Conservation (phyloP, 371 early-diverging fungal genomes). For the Zychaea mexicana region DNA sequence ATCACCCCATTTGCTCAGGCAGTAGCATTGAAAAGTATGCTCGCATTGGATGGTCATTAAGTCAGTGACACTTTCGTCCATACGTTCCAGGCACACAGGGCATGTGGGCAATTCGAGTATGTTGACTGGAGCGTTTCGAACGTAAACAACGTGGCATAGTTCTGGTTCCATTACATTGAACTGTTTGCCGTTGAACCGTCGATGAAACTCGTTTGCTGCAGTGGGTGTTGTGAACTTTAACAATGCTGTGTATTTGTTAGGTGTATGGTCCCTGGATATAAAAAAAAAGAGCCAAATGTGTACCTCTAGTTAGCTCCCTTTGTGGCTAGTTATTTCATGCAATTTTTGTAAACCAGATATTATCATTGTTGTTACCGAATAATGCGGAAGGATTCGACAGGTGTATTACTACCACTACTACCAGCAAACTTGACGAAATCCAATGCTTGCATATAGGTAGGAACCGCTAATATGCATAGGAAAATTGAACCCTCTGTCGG, state of each 20-base stretch:
- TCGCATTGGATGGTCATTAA: slow-evolving; percentile 89
- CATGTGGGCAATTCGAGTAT: slow-evolving; percentile 89
- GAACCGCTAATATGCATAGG: slow-evolving; percentile 83
- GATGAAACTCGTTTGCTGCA: slow-evolving; percentile 69
- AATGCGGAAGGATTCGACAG: slow-evolving; percentile 69
- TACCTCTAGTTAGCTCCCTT: too few relatives aligned
- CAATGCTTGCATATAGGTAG: slow-evolving; percentile 81
- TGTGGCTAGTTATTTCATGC: too few relatives aligned
- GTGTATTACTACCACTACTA: too few relatives aligned
- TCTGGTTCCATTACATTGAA: slow-evolving; percentile 87
- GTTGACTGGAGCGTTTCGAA: slow-evolving; percentile 41
- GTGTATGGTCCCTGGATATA: slow-evolving; percentile 68
- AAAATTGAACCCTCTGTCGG: slow-evolving; percentile 52
- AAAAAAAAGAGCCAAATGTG: too few relatives aligned
- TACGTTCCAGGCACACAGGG: slow-evolving; percentile 93
- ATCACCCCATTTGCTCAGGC: slow-evolving; percentile 92
- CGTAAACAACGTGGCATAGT: slow-evolving; percentile 76
- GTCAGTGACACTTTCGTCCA: slow-evolving; percentile 88
- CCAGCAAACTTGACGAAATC: slow-evolving; percentile 79
- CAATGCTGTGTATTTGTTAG: slow-evolving; percentile 65
- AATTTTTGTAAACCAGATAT: too few relatives aligned
- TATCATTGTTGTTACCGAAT: slow-evolving; percentile 47
- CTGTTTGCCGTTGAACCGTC: slow-evolving; percentile 76
- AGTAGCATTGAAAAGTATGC: slow-evolving; percentile 91
- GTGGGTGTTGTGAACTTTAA: slow-evolving; percentile 66